A percentile compares a stretch with the other conserved stretches of the same genome.
phyloP scores from a whole-genome alignment of 768 basidiomycete species.

The Pleurotus platypus region DNA sequence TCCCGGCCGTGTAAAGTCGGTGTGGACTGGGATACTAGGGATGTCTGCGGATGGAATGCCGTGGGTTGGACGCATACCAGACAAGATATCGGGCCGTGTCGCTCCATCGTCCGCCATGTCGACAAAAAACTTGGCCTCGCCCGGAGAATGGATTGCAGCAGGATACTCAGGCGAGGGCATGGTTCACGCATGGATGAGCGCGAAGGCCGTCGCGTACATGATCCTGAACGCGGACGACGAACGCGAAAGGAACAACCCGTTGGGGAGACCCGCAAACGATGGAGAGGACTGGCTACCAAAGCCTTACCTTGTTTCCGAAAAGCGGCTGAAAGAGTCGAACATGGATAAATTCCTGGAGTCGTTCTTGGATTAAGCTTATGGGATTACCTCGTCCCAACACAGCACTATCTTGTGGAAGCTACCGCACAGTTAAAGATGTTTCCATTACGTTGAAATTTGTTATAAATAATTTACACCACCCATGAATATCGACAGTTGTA shows the following conservation, averaged over 20 bases:
- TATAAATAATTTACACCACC: slow-evolving; percentile 10
- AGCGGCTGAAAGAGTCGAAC: slow-evolving; percentile 42
- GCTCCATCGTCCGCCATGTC: not conserved
- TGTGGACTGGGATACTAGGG: slow-evolving; percentile 66
- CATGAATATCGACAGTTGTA: slow-evolving; percentile 7
- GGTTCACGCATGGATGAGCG: slow-evolving; percentile 66
- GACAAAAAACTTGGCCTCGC: slow-evolving; percentile 17
- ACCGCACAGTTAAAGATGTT: not conserved
- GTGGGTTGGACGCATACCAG: slow-evolving; percentile 68
- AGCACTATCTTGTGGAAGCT: not conserved
- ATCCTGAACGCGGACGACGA: slow-evolving; percentile 37
- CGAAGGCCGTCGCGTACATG: slow-evolving; percentile 58
- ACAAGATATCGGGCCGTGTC: slow-evolving; percentile 33
- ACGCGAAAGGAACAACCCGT: slow-evolving; percentile 2
- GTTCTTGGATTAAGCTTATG: not conserved
- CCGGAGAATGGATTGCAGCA: slow-evolving; percentile 72
- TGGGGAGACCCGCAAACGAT: slow-evolving; percentile 15
- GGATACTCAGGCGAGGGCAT: slow-evolving; percentile 75
- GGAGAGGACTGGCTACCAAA: slow-evolving; percentile 46
- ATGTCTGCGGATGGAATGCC: slow-evolving; percentile 58
- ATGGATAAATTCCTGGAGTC: slow-evolving; percentile 30
- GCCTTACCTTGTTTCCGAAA: slow-evolving; percentile 41
- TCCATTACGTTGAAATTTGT: slow-evolving; percentile 6
- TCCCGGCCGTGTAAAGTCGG: slow-evolving; percentile 43
- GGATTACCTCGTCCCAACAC: not conserved